phyloP scores from a whole-genome alignment of 2,329 filamentous ascomycete species.

The Chaetomium olivaceum region DNA sequence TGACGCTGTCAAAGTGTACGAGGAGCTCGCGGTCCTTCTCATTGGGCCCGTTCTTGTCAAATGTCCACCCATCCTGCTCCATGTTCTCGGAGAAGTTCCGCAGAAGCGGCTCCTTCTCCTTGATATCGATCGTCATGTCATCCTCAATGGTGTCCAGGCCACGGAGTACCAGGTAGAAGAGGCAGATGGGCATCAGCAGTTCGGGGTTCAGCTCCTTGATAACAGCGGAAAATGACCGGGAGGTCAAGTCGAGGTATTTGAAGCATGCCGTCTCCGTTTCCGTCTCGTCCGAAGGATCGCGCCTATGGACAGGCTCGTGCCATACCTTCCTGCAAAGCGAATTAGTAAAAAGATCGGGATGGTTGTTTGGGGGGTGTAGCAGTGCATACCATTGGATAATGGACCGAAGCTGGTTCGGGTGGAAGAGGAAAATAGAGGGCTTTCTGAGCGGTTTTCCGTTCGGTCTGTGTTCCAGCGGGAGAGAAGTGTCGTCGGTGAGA shows the following conservation, averaged over 20 bases:
- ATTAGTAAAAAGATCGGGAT: conserved; percentile 31
- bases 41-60: conserved; percentile 77
- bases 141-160: conserved; percentile 98
- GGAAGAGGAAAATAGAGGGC: conserved; percentile 71
- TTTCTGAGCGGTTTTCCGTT: too few relatives aligned
- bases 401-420: conserved; percentile 74
- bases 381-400: conserved; percentile 80
- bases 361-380: background rate
- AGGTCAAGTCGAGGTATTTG: conserved; percentile 80
- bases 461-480: too few relatives aligned
- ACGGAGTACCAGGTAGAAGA: conserved; percentile 92
- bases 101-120: conserved; percentile 81
- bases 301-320: conserved; percentile 90
- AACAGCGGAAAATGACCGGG: conserved; percentile 87
- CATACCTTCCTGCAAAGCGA: conserved; percentile 75
- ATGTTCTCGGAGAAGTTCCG: conserved; percentile 78
- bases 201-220: conserved; percentile 96
- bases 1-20: conserved; percentile 86
- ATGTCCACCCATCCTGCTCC: conserved; percentile 87
- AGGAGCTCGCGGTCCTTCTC: conserved; percentile 94
- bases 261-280: conserved; percentile 79
- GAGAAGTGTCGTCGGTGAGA: conserved; percentile 18
- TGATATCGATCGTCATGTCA: conserved; percentile 86
- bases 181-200: conserved; percentile 79
- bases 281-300: conserved; percentile 74